Percentiles rank a stretch among this genome's conserved stretches.
Evolutionary conservation across 768 basidiomycete genomes (phyloP).

Genomic region (Termitomyces sp.): DNA sequence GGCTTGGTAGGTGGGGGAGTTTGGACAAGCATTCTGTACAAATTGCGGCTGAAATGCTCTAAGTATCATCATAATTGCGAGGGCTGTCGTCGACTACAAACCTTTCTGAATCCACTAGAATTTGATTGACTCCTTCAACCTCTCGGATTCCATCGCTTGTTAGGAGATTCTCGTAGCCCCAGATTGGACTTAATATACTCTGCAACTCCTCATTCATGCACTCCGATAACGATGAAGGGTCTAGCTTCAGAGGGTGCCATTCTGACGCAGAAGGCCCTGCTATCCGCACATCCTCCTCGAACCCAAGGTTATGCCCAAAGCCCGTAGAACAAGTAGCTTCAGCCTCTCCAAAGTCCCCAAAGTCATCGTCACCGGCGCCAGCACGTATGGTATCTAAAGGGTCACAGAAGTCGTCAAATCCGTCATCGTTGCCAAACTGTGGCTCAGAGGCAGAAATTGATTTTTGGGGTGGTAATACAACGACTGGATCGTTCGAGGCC

Average conservation of each 20-base stretch:
- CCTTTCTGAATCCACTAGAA: slow-evolving; percentile 75
- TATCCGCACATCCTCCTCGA: slow-evolving; percentile 33
- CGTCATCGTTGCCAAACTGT: slow-evolving; percentile 27
- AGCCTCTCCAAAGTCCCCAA: slow-evolving; percentile 80
- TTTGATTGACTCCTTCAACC: slow-evolving; percentile 75
- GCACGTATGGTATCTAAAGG: slow-evolving; percentile 37
- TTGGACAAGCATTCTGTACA: slow-evolving; percentile 69
- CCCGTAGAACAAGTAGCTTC: slow-evolving; percentile 23
- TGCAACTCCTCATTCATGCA: slow-evolving; percentile 61
- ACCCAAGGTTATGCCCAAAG: slow-evolving; percentile 31
- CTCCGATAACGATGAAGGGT: slow-evolving; percentile 55
- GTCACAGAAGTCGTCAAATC: slow-evolving; percentile 57
- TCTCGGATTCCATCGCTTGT: slow-evolving; percentile 74
- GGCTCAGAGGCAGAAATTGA: slow-evolving; percentile 20
- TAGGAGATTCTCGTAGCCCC: slow-evolving; percentile 51
- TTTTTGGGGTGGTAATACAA: slow-evolving; percentile 23
- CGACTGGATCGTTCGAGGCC: slow-evolving; percentile 42
- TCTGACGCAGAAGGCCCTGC: slow-evolving; percentile 38
- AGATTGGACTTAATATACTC: slow-evolving; percentile 61
- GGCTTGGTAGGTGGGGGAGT: slow-evolving; percentile 73
- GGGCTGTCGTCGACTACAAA: slow-evolving; percentile 23
- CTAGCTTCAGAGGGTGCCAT: slow-evolving; percentile 61
- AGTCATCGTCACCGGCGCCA: slow-evolving; percentile 65
- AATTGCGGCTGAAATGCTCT: slow-evolving; percentile 54
- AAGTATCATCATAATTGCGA: slow-evolving; percentile 11